Evolutionary conservation across 2,329 filamentous ascomycete species (phyloP), one percentile per base, ranked within the genome.

Genomic region (Ceratocystis colombiana): DNA sequence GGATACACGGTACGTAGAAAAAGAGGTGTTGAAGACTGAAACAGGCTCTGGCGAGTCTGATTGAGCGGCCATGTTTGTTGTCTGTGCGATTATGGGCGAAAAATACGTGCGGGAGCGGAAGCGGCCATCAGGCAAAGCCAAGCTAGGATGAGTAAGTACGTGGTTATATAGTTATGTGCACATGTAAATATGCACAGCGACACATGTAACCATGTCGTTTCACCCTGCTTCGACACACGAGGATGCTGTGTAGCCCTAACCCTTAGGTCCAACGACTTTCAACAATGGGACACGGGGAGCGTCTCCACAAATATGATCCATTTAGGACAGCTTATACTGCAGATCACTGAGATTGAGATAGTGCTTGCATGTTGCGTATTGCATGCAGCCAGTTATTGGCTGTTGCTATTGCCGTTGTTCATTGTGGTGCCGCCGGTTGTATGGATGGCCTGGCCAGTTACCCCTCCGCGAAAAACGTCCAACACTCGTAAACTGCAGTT

Each of bases 11-110:
- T 84, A 79, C 5, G 79, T 79, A 2, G 82, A 81, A 69, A 84
- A 85, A 15, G 82, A 84, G 0, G 80, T 84, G 74, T 83, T 81
- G 75, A 82, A 83, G 72, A 85, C 80, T 1, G 77, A 77, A 28
- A 76, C 74, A 25, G 70, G 68, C 1, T 71, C 69, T 28, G 74
- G 25, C 2, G 28, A 37, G 15, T 59, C 28, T 20, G 55, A 33
- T 55, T 64, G 62, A 4, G 37, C 46, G n/a, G 48, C 62, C 71
- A 46, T 72, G 67, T n/a, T 59, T 15, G 55, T 6, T n/a, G 17
- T n/a, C 48, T n/a, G 7, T 8, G 48, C n/a, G n/a, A 25, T 20
- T 25, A 53, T n/a, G n/a, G n/a, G n/a, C n/a, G 48, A n/a, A 22
- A 25, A 53, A 22, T 22, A 12, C 48, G 22, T 3, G 48, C 22